phyloP scores from a whole-genome alignment of 2,329 filamentous ascomycete species.

The Myriosclerotinia duriaeana region DNA sequence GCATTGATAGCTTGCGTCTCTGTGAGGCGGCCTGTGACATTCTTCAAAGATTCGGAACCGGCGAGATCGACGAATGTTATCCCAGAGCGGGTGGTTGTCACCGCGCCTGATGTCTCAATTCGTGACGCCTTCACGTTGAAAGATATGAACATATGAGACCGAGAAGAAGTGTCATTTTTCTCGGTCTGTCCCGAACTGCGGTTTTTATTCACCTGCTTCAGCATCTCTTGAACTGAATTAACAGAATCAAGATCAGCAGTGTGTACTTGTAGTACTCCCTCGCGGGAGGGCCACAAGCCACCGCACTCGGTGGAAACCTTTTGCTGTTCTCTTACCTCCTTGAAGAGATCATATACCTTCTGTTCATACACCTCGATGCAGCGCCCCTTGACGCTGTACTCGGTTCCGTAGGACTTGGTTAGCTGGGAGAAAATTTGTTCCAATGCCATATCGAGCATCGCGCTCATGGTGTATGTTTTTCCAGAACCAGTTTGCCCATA shows the following conservation, averaged over 20 bases:
- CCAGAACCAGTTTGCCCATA: constrained; percentile 97
- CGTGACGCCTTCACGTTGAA: constrained; percentile 68
- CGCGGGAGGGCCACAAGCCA: constrained; percentile 85
- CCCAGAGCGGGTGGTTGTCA: constrained; percentile 84
- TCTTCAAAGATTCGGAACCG: constrained; percentile 85
- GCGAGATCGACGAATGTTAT: constrained; percentile 95
- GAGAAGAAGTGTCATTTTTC: constrained; percentile 89
- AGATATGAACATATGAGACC: constrained; percentile 94
- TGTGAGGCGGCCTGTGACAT: constrained; percentile 82
- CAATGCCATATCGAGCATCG: constrained; percentile 91
- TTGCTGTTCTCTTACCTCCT: constrained; percentile 50
- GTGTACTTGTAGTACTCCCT: constrained; percentile 76
- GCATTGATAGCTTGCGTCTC: constrained; percentile 98
- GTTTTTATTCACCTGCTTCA: constrained; percentile 78
- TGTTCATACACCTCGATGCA: constrained; percentile 99
- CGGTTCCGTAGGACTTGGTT: constrained; percentile 83
- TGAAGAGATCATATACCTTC: constrained; percentile 84
- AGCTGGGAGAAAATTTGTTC: constrained; percentile 87
- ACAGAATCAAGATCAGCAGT: constrained; percentile 76
- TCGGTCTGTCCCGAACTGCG: constrained; percentile 94
- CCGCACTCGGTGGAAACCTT: constrained; percentile 77
- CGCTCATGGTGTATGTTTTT: constrained; percentile 96
- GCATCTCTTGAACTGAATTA: constrained; percentile 73
- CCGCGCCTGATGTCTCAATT: constrained; percentile 50
- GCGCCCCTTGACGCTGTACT: constrained; percentile 86